Base-by-base conservation (phyloP, 2,329 filamentous ascomycete genomes). In the Myriosclerotinia curreyana region DNA sequence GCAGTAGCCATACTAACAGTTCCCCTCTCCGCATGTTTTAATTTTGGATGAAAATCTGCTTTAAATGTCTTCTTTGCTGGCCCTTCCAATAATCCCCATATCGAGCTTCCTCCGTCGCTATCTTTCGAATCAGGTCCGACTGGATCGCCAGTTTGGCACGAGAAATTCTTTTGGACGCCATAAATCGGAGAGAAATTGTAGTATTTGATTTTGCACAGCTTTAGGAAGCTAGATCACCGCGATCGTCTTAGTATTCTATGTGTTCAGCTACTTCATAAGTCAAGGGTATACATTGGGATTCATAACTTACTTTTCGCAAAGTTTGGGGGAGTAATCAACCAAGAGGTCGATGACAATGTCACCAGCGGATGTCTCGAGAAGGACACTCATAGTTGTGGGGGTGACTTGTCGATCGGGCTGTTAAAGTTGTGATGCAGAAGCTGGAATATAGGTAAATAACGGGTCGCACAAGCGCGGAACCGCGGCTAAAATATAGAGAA, bases 201-300 rank as follows among this genome's bases (percentile, higher is more conserved):
- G 80, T 98, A 99, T 80, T 97, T 99, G 78, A 92, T 82, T 80
- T 98, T 98, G 86, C 95, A 97, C 71, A 99, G 90, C 83, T 99
- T 98, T 64, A 99, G 81, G 77, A 99, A 98, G 83, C 92, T 96
- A 77, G 68, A 75, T 73, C 71, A 73, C 70, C 65, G 71, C 71
- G 73, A 73, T 77, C 69, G 73, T 80, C 80, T 86, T 80, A 82
- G 80, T 80, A 73, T 78, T 78, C 75, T 67, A 73, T 66, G 76
- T 76, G 75, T 80, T 88, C 80, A 87, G 85, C 79, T 73, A 73
- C 64, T 68, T 69, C 65, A 69, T 66, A 66, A 65, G 64, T 51
- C 64, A 65, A 46, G 56, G 59, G 49, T 17, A 52, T 20, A n/a
- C 38, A 64, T 58, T 7, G 55, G 34, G 40, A 66, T 64, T 58